Evolutionary conservation across 192 early-diverging fungal genomes (phyloP).

Genomic region (Podila epigama): DNA sequence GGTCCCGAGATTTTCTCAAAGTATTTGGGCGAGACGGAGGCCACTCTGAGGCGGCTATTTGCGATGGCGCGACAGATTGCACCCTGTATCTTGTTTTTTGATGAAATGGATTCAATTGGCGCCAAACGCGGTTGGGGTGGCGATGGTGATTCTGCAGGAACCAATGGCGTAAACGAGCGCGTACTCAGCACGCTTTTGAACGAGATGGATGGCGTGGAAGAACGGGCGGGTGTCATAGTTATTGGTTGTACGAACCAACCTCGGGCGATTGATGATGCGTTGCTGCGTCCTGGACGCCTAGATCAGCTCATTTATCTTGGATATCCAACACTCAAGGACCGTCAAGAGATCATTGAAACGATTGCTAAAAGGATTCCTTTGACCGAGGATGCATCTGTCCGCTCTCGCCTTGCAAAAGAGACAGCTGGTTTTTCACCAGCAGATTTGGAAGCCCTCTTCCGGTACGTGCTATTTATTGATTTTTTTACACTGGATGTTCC

Average conservation of each 20-base stretch:
- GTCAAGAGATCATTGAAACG: constrained; percentile 73
- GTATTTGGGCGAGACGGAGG: constrained; percentile 95
- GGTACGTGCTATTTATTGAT: constrained; percentile 22
- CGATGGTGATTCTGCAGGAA: constrained; percentile 60
- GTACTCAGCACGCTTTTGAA: constrained; percentile 94
- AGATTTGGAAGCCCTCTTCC: constrained; percentile 72
- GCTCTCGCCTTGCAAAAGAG: constrained; percentile 49
- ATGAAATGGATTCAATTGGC: constrained; percentile 93
- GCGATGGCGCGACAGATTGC: constrained; percentile 79
- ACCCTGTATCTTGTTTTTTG: constrained; percentile 95
- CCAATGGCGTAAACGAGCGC: constrained; percentile 86
- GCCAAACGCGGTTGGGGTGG: constrained; percentile 70
- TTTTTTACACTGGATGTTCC: no score
- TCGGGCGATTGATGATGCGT: constrained; percentile 86
- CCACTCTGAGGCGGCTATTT: constrained; percentile 81
- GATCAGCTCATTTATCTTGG: constrained; percentile 83
- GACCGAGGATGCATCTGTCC: constrained; percentile 55
- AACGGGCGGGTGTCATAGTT: constrained; percentile 81
- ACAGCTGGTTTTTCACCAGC: constrained; percentile 82
- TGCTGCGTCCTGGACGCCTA: constrained; percentile 82
- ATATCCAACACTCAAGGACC: constrained; percentile 64
- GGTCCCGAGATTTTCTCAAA: constrained; percentile 94
- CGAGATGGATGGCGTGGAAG: constrained; percentile 98
- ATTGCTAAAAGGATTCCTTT: constrained; percentile 69
- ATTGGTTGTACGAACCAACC: constrained; percentile 94